Conservation (phyloP, 257 asterid species). For the Paraleonurus japonicus region DNA sequence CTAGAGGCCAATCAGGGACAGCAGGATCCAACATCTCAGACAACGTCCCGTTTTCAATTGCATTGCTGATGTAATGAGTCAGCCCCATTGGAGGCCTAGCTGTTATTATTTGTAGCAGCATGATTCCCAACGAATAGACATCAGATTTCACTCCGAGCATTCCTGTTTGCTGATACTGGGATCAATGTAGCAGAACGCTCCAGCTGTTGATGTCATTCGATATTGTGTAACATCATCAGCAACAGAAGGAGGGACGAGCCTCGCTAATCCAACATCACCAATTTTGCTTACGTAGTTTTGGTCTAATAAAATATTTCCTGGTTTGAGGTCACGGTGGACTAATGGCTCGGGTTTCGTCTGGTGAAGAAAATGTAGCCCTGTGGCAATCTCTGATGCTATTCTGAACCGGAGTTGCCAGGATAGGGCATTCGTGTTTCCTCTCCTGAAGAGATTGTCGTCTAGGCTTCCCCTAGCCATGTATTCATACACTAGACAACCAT, state of each 20-base stretch:
- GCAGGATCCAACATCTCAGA: slow-evolving; percentile 58
- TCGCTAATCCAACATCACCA: slow-evolving; percentile 79
- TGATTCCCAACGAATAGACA: slow-evolving; percentile 69
- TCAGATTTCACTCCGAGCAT: slow-evolving; percentile 91
- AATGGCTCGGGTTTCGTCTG: slow-evolving; percentile 89
- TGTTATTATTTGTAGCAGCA: slow-evolving; percentile 66
- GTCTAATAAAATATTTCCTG: slow-evolving; percentile 76
- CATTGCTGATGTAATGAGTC: slow-evolving; percentile 42
- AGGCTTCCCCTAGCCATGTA: slow-evolving; percentile 81
- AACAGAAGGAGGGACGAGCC: slow-evolving; percentile 69
- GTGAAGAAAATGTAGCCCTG: slow-evolving; percentile 81
- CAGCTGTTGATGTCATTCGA: slow-evolving; percentile 85
- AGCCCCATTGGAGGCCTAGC: slow-evolving; percentile 79
- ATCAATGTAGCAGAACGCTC: slow-evolving; percentile 85
- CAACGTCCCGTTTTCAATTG: slow-evolving; percentile 51
- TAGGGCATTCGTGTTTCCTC: slow-evolving; percentile 48
- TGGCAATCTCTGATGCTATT: slow-evolving; percentile 76
- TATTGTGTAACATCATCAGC: slow-evolving; percentile 74
- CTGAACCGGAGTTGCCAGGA: slow-evolving; percentile 83
- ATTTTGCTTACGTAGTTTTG: slow-evolving; percentile 81
- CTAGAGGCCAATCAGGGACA: slow-evolving; percentile 75
- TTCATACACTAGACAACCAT: slow-evolving; percentile 83
- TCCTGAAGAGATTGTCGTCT: slow-evolving; percentile 65
- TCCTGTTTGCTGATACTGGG: slow-evolving; percentile 90
- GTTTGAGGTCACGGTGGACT: slow-evolving; percentile 92